Conservation (phyloP, 1,139 yeast genomes). For the Suhomyces guaymorum region DNA sequence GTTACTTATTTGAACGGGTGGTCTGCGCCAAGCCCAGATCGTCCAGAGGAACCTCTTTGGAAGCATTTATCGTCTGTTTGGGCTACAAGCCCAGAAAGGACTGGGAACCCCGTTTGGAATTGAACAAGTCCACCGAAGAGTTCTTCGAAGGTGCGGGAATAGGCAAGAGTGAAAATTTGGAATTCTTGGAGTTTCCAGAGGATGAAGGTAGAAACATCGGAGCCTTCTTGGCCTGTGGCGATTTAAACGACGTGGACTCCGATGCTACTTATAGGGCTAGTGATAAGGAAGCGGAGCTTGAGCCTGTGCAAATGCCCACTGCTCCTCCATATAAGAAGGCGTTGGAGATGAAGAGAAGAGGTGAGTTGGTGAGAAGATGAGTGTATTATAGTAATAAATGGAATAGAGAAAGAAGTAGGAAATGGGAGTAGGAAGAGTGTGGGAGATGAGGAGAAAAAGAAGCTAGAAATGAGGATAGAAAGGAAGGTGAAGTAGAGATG, state of each 20-base stretch:
- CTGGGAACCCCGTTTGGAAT: conserved; percentile 70
- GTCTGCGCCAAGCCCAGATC: conserved; percentile 95
- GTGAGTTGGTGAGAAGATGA: conserved; percentile 44
- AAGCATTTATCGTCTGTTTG: conserved; percentile 89
- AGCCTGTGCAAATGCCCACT: conserved; percentile 93
- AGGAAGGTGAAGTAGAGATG: too few species aligned
- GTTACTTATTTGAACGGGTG: conserved; percentile 79
- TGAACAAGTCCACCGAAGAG: conserved; percentile 71
- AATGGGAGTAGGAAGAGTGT: too few species aligned
- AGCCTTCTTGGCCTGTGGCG: conserved; percentile 93
- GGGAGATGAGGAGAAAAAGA: too few species aligned
- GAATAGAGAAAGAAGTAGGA: background rate
- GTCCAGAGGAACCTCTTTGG: conserved; percentile 90
- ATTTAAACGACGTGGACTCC: conserved; percentile 79
- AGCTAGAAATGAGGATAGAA: too few species aligned
- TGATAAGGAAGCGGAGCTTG: conserved; percentile 54
- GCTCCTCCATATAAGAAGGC: conserved; percentile 96
- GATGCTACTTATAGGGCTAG: conserved; percentile 90
- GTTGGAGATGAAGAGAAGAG: conserved; percentile 79
- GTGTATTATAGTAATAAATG: conserved; percentile 2
- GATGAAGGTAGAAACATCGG: conserved; percentile 73
- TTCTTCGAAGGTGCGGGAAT: conserved; percentile 69
- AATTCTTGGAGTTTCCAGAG: conserved; percentile 42
- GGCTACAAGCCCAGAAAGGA: conserved; percentile 80
- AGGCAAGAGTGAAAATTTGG: conserved; percentile 52